Percentiles rank a stretch among this genome's conserved stretches.
Conservation (phyloP, 2,329 filamentous ascomycete species). For the Claviceps paspali region DNA sequence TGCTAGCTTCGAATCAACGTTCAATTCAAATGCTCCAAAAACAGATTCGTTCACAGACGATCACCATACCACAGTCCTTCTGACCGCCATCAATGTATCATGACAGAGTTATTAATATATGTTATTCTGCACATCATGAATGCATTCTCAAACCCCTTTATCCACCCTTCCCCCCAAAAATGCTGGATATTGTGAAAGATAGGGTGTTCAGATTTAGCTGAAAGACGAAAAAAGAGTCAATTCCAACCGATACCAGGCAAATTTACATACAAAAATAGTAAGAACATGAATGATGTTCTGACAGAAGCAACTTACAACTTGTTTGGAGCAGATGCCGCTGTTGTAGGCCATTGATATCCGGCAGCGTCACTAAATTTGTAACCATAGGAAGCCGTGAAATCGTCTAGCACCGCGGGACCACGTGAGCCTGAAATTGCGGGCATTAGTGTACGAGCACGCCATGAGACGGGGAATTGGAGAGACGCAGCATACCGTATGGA, state of each 20-base stretch:
- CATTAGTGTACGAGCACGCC: neutral
- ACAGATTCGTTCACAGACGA: neutral
- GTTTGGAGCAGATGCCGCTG: slow-evolving; percentile 49
- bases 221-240: neutral
- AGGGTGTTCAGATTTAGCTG: neutral
- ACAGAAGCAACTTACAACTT: slow-evolving; percentile 52
- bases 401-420: slow-evolving; percentile 87
- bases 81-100: neutral
- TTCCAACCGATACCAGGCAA: neutral
- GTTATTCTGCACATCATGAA: neutral
- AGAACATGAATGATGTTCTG: slow-evolving; percentile 6
- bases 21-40: neutral
- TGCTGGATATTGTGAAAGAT: neutral
- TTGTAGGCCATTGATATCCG: slow-evolving; percentile 88
- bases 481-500: slow-evolving; percentile 65
- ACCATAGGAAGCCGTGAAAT: slow-evolving; percentile 94
- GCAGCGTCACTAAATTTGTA: slow-evolving; percentile 98
- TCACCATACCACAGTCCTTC: neutral
- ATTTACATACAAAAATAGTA: neutral
- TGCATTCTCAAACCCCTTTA: neutral
- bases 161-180: too few species aligned
- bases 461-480: neutral
- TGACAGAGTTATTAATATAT: neutral
- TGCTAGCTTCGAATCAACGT: neutral
- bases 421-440: slow-evolving; percentile 62